phyloP scores from a whole-genome alignment of 1,139 yeast species.

The Yamadazyma taylorii region DNA sequence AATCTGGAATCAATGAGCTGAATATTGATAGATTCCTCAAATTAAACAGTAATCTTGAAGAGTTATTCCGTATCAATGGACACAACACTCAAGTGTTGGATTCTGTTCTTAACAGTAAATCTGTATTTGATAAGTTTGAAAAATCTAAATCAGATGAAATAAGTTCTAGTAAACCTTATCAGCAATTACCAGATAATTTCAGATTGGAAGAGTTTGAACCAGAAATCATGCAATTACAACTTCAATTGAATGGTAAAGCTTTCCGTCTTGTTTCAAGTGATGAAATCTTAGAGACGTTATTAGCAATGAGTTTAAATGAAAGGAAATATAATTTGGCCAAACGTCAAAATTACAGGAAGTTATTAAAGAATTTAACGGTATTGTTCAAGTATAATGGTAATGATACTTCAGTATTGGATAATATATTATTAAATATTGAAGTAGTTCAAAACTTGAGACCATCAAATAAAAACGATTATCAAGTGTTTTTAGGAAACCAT shows the following conservation, averaged over 20 bases:
- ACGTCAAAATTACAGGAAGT: constrained; percentile 24
- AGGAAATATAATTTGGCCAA: constrained; percentile 14
- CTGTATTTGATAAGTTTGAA: constrained; percentile 26
- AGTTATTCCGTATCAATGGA: constrained; percentile 29
- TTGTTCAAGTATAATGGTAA: constrained; percentile 36
- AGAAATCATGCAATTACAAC: constrained; percentile 32
- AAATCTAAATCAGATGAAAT: constrained; percentile 10
- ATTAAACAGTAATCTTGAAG: constrained; percentile 17
- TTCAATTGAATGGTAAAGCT: constrained; percentile 17
- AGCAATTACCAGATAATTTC: constrained; percentile 40
- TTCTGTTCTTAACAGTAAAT: constrained; percentile 27
- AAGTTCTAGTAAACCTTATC: constrained; percentile 17
- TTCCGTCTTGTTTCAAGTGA: constrained; percentile 6
- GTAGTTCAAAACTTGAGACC: constrained; percentile 29
- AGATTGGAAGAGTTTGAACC: constrained; percentile 32
- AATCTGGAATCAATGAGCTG: constrained; percentile 20
- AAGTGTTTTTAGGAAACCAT: constrained; percentile 7
- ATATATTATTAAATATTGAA: constrained; percentile 30
- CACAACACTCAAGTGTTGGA: constrained; percentile 36
- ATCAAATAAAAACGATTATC: neutral
- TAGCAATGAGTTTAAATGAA: constrained; percentile 19
- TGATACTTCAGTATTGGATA: constrained; percentile 37
- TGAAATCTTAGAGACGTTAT: constrained; percentile 15
- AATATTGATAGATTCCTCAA: constrained; percentile 21
- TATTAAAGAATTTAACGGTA: constrained; percentile 29